Evolutionary conservation across 768 basidiomycete genomes (phyloP).

Genomic region (Russula sp.): DNA sequence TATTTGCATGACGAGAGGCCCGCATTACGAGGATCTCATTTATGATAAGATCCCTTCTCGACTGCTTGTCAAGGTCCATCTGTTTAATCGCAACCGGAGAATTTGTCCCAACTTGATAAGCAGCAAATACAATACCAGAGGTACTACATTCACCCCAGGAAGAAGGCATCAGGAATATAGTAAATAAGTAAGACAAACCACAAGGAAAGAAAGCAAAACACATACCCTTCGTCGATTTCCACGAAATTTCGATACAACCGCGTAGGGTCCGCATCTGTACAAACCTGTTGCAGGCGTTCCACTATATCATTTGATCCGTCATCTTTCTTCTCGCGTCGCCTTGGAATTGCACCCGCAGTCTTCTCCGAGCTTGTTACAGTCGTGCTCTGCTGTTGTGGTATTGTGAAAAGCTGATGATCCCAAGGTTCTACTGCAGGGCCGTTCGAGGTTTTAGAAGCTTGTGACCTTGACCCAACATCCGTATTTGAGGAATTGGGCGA

Average conservation of each 20-base stretch:
- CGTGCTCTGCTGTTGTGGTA: slow-evolving; percentile 51
- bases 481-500: slow-evolving; percentile 25
- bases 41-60: slow-evolving; percentile 99
- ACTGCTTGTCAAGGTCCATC: slow-evolving; percentile 99
- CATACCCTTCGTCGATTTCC: slow-evolving; percentile 97
- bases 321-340: slow-evolving; percentile 47
- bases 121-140: slow-evolving; percentile 97
- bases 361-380: slow-evolving; percentile 66
- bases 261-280: slow-evolving; percentile 96
- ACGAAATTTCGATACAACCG: slow-evolving; percentile 85
- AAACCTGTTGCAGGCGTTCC: slow-evolving; percentile 85
- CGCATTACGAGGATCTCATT: slow-evolving; percentile 99
- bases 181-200: neutral
- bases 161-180: neutral
- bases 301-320: slow-evolving; percentile 85
- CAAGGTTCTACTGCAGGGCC: slow-evolving; percentile 35
- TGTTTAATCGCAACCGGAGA: slow-evolving; percentile 97
- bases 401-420: slow-evolving; percentile 30
- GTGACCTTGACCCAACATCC: slow-evolving; percentile 20
- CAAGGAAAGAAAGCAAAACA: slow-evolving; percentile 7
- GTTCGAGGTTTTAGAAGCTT: neutral
- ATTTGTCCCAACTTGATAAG: slow-evolving; percentile 95
- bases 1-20: slow-evolving; percentile 93
- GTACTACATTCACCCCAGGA: slow-evolving; percentile 50
- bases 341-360: slow-evolving; percentile 69